phyloP scores from a whole-genome alignment of 1,139 yeast genomes.

The Torulaspora globosa region DNA sequence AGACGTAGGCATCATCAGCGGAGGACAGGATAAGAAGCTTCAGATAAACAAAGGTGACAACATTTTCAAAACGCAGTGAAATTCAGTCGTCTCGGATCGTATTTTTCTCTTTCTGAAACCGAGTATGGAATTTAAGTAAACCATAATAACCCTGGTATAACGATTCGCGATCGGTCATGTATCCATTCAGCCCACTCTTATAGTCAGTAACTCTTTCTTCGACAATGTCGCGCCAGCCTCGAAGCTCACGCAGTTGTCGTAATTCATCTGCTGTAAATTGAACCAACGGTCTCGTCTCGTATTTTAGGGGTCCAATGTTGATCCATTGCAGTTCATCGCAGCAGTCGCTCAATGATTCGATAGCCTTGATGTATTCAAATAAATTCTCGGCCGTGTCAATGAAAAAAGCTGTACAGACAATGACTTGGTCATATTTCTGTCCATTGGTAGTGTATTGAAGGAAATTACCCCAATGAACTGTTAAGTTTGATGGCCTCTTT shows the following conservation, averaged over 20 bases:
- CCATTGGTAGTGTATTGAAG: conserved; percentile 44
- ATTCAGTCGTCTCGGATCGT: background rate
- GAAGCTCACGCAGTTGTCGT: conserved; percentile 42
- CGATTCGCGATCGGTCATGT: conserved; percentile 60
- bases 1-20: conserved; percentile 76
- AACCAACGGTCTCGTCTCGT: conserved; percentile 80
- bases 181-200: conserved; percentile 42
- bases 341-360: conserved; percentile 47
- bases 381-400: conserved; percentile 85
- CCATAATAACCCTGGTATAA: conserved; percentile 80
- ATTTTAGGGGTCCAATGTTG: conserved; percentile 81
- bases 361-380: conserved; percentile 63
- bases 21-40: conserved; percentile 89
- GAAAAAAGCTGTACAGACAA: conserved; percentile 69
- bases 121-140: conserved; percentile 44
- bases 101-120: conserved; percentile 7
- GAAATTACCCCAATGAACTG: conserved; percentile 62
- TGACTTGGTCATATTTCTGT: conserved; percentile 43
- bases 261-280: conserved; percentile 69
- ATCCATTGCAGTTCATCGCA: conserved; percentile 61
- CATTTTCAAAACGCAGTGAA: conserved; percentile 15
- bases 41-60: conserved; percentile 68
- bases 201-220: conserved; percentile 34
- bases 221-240: conserved; percentile 61
- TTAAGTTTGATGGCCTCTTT: conserved; percentile 46